Conservation (phyloP, 208 protist genomes). For the Trypanosoma vivax region DNA sequence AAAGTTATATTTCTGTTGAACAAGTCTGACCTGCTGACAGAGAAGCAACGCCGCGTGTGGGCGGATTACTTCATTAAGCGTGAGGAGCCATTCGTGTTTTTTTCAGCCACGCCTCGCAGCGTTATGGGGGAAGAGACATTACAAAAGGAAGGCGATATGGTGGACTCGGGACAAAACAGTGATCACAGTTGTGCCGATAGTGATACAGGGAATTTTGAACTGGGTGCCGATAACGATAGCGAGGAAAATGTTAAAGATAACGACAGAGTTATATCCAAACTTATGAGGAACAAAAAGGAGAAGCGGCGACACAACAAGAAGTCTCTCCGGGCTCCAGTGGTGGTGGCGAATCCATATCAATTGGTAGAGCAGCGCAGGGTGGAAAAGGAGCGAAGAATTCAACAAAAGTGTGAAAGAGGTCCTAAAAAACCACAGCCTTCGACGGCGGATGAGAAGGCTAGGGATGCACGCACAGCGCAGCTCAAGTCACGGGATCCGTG, state of each 20-base stretch:
- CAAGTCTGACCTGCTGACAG: constrained; percentile 97
- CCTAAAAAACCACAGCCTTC: constrained; percentile 21
- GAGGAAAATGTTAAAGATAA: constrained; percentile 25
- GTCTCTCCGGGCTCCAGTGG: constrained; percentile 64
- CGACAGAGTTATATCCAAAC: constrained; percentile 23
- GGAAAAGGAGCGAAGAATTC: constrained; percentile 27
- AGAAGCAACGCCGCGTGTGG: constrained; percentile 90
- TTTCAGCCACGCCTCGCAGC: constrained; percentile 52
- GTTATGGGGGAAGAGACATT: not conserved
- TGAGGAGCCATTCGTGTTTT: constrained; percentile 90
- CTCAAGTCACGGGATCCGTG: constrained; percentile 27
- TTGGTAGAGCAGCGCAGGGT: constrained; percentile 43
- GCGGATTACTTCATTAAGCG: constrained; percentile 86
- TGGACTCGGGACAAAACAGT: constrained; percentile 9
- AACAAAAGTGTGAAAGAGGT: constrained; percentile 36
- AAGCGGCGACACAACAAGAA: constrained; percentile 75
- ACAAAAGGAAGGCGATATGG: not conserved
- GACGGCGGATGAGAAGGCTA: constrained; percentile 61
- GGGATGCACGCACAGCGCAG: constrained; percentile 38
- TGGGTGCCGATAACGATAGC: constrained; percentile 3
- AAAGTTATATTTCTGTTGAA: constrained; percentile 94
- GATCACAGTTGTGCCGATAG: constrained; percentile 11
- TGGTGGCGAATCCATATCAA: constrained; percentile 71
- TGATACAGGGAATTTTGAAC: constrained; percentile 21
- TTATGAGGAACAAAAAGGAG: constrained; percentile 37